Percentiles rank a stretch among this genome's conserved stretches.
Conservation (phyloP, 202 grass and related monocot genomes). For the Elaeis oleifera region DNA sequence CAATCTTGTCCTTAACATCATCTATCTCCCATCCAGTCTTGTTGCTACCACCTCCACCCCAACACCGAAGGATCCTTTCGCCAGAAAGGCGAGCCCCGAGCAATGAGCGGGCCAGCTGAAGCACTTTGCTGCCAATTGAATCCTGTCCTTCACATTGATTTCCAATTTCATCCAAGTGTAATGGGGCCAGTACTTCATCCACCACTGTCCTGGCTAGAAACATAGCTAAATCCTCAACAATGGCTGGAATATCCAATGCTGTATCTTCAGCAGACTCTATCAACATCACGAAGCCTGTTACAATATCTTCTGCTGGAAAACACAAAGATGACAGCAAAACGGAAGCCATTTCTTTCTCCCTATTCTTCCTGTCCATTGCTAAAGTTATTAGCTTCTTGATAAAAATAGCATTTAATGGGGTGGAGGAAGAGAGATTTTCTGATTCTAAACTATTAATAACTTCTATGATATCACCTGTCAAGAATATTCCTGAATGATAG, state of each 20-base stretch:
- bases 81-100: constrained; percentile 48
- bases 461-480: constrained; percentile 42
- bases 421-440: constrained; percentile 29
- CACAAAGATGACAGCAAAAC: constrained; percentile 52
- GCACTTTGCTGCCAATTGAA: constrained; percentile 31
- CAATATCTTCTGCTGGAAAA: constrained; percentile 46
- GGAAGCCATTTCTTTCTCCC: constrained; percentile 65
- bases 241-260: constrained; percentile 58
- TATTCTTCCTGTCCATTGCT: constrained; percentile 72
- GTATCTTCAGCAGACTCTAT: constrained; percentile 58
- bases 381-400: constrained; percentile 46
- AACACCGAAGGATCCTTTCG: constrained; percentile 67
- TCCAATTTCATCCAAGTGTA: constrained; percentile 46
- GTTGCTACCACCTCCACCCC: constrained; percentile 44
- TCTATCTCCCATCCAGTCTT: constrained; percentile 47
- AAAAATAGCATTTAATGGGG: constrained; percentile 49
- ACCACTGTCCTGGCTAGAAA: constrained; percentile 73
- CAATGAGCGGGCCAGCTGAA: constrained; percentile 37
- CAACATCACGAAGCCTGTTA: constrained; percentile 55
- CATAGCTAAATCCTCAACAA: constrained; percentile 56
- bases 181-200: constrained; percentile 61
- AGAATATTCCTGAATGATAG: constrained; percentile 44
- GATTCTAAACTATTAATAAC: constrained; percentile 26
- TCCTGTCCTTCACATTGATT: constrained; percentile 12
- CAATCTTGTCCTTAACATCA: constrained; percentile 59